Evolutionary conservation across 2,329 filamentous ascomycete genomes (phyloP).

Genomic region (Penicillium sp.): DNA sequence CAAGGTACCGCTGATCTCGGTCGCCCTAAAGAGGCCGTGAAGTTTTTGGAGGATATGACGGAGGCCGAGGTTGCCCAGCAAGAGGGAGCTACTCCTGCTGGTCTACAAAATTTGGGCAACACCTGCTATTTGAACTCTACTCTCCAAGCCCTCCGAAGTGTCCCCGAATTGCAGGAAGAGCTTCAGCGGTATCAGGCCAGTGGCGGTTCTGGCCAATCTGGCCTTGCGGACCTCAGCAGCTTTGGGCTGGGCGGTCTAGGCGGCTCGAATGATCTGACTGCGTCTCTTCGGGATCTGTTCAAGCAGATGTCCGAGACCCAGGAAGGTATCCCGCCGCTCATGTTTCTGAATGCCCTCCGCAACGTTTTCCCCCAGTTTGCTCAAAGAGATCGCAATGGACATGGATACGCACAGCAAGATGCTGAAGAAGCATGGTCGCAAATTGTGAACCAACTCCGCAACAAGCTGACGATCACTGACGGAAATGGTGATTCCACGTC

Average conservation of each 20-base stretch:
- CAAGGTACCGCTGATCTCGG: constrained; percentile 62
- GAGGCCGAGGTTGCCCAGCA: constrained; percentile 85
- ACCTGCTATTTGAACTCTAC: constrained; percentile 99
- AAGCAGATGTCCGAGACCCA: constrained; percentile 88
- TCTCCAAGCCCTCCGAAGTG: constrained; percentile 82
- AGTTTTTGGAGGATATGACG: constrained; percentile 97
- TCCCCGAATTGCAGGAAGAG: constrained; percentile 86
- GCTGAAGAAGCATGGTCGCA: constrained; percentile 98
- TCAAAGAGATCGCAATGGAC: constrained; percentile 77
- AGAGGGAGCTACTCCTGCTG: constrained; percentile 82
- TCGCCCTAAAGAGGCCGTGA: constrained; percentile 74
- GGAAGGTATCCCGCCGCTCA: constrained; percentile 77
- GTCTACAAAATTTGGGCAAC: constrained; percentile 89
- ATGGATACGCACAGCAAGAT: constrained; percentile 95
- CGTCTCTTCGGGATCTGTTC: constrained; percentile 79
- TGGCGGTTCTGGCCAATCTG: constrained; percentile 35
- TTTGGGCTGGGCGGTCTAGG: constrained; percentile 62
- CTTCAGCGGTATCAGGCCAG: constrained; percentile 63
- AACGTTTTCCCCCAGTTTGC: constrained; percentile 87
- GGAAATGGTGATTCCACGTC: constrained; percentile 44
- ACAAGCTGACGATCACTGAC: constrained; percentile 71
- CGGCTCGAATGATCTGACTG: constrained; percentile 69
- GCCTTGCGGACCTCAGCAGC: constrained; percentile 51
- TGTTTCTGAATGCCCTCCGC: constrained; percentile 80
- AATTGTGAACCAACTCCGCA: constrained; percentile 79